Conservation (phyloP, 2,329 filamentous ascomycete genomes). For the Phialocephala sp. region DNA sequence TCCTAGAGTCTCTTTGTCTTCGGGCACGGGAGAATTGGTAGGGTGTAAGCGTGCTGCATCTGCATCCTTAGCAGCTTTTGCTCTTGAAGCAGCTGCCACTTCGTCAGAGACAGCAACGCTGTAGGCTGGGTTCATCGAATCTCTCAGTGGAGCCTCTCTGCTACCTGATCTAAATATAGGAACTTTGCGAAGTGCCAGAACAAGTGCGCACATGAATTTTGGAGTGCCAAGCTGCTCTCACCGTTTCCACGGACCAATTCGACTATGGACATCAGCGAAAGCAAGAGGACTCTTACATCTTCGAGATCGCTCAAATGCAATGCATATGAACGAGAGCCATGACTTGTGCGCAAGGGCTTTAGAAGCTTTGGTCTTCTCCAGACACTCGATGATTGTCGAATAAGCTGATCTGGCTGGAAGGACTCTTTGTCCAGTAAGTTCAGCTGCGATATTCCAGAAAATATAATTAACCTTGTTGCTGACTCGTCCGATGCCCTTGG, state of each 20-base stretch:
- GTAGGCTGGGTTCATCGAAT: slow-evolving; percentile 76
- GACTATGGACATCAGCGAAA: slow-evolving; percentile 46
- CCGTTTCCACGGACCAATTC: slow-evolving; percentile 82
- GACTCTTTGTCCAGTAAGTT: slow-evolving; percentile 18
- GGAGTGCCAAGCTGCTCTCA: slow-evolving; percentile 78
- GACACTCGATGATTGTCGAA: slow-evolving; percentile 14
- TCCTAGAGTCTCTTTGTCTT: not conserved
- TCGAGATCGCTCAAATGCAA: slow-evolving; percentile 17
- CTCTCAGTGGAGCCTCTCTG: slow-evolving; percentile 50
- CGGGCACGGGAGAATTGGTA: not conserved
- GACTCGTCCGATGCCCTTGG: slow-evolving; percentile 8
- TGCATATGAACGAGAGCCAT: slow-evolving; percentile 19
- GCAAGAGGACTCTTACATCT: not conserved
- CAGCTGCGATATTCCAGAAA: slow-evolving; percentile 21
- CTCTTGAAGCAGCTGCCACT: slow-evolving; percentile 54
- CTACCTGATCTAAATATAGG: slow-evolving; percentile 82
- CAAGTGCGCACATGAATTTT: slow-evolving; percentile 96
- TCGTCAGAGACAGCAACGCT: slow-evolving; percentile 74
- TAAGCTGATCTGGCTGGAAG: slow-evolving; percentile 13
- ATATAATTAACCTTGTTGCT: slow-evolving; percentile 20
- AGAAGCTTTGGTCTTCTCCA: slow-evolving; percentile 17
- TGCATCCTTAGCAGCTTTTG: slow-evolving; percentile 51
- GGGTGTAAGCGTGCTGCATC: slow-evolving; percentile 46
- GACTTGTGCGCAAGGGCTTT: slow-evolving; percentile 18
- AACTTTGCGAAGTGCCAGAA: slow-evolving; percentile 79